A percentile compares a stretch with the other conserved stretches of the same genome.
phyloP scores from a whole-genome alignment of 768 basidiomycete genomes.

The Boletus tomentosulus region DNA sequence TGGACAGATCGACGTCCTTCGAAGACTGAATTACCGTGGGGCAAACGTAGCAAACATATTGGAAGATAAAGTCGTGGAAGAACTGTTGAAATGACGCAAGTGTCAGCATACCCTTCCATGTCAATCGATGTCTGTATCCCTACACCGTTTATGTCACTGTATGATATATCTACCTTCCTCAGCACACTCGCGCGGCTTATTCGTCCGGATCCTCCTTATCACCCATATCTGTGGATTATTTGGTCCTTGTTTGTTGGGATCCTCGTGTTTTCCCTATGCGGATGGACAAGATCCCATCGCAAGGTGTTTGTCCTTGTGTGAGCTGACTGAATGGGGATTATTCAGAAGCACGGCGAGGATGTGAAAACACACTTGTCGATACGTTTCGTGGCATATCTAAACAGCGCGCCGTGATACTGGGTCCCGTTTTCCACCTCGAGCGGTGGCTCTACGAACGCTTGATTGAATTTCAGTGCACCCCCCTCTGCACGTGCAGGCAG shows the following conservation, averaged over 20 bases:
- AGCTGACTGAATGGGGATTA: slow-evolving; percentile 1
- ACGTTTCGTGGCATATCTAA: neutral
- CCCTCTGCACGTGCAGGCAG: neutral
- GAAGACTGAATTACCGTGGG: slow-evolving; percentile 84
- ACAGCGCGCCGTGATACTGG: neutral
- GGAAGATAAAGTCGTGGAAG: slow-evolving; percentile 83
- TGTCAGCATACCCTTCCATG: slow-evolving; percentile 25
- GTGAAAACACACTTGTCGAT: neutral
- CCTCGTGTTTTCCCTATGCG: slow-evolving; percentile 1
- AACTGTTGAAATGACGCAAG: slow-evolving; percentile 60
- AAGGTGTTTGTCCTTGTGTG: slow-evolving; percentile 4
- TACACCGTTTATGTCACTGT: slow-evolving; percentile 24
- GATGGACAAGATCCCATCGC: slow-evolving; percentile 7
- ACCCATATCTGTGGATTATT: slow-evolving; percentile 1
- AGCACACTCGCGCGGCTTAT: slow-evolving; percentile 10
- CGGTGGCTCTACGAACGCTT: neutral
- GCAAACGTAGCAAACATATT: slow-evolving; percentile 73
- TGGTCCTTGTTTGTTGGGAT: slow-evolving; percentile 2
- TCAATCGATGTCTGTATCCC: slow-evolving; percentile 23
- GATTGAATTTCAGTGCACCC: slow-evolving; percentile 1
- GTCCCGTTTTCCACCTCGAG: neutral
- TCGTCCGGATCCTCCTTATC: slow-evolving; percentile 16
- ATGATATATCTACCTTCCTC: slow-evolving; percentile 14
- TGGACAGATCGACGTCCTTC: slow-evolving; percentile 78
- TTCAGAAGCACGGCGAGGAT: neutral